Percentiles rank a stretch among this genome's conserved stretches.
Conservation (phyloP, 2,329 filamentous ascomycete species). For the Didymella pomorum region DNA sequence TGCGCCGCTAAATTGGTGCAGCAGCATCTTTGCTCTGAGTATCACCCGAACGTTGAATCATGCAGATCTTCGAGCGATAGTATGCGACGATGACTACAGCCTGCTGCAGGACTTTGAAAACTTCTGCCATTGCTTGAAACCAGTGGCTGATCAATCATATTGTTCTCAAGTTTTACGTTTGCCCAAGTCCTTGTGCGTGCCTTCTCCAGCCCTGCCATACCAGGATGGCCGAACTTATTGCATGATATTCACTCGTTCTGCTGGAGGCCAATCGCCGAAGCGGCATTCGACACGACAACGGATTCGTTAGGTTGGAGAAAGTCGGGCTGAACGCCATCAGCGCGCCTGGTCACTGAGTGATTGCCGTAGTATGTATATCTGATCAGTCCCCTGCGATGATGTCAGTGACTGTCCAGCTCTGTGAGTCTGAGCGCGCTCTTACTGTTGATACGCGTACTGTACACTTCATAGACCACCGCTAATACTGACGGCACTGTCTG, state of each 20-base stretch:
- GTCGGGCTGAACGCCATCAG: background rate
- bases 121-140: too few relatives aligned
- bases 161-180: background rate
- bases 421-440: constrained; percentile 2
- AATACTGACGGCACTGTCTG: constrained; percentile 23
- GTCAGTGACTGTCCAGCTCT: background rate
- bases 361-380: constrained; percentile 27
- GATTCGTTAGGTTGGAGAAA: constrained; percentile 2
- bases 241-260: background rate
- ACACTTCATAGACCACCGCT: constrained; percentile 24
- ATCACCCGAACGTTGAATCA: too few relatives aligned
- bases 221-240: background rate
- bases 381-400: constrained; percentile 11
- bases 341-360: constrained; percentile 11
- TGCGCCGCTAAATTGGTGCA: too few relatives aligned
- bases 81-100: too few relatives aligned
- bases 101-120: too few relatives aligned
- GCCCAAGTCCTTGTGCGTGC: background rate
- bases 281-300: background rate
- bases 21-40: too few relatives aligned
- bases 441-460: constrained; percentile 27
- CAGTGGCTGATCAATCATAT: too few relatives aligned
- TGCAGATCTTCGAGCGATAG: too few relatives aligned
- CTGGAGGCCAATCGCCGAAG: background rate
- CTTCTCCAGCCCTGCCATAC: background rate